Evolutionary conservation across 2,329 filamentous ascomycete genomes (phyloP).

Genomic region (Alternaria conjuncta): DNA sequence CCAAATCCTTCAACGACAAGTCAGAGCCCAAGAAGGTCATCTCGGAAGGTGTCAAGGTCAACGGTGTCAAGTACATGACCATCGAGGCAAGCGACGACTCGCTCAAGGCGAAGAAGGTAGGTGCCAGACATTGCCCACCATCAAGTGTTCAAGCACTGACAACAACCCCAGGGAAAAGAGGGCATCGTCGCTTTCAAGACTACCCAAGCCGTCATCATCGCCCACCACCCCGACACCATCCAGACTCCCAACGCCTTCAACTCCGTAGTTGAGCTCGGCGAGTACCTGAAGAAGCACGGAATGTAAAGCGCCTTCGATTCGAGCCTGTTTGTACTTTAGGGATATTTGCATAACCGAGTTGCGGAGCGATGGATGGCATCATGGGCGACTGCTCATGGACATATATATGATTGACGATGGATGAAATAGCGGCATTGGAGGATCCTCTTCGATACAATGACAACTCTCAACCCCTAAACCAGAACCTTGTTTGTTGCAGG

Average conservation of each 20-base stretch:
- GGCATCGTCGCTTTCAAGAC: slow-evolving; percentile 87
- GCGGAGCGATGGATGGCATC: slow-evolving; percentile 14
- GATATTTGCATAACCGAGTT: slow-evolving; percentile 44
- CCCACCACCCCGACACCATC: slow-evolving; percentile 78
- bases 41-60: slow-evolving; percentile 75
- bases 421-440: slow-evolving; percentile 17
- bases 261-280: slow-evolving; percentile 81
- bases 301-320: slow-evolving; percentile 63
- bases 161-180: slow-evolving; percentile 69
- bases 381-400: slow-evolving; percentile 6
- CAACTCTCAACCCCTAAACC: slow-evolving; percentile 11
- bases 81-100: slow-evolving; percentile 77
- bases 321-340: slow-evolving; percentile 43
- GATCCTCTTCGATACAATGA: slow-evolving; percentile 17
- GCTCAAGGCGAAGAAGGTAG: slow-evolving; percentile 86
- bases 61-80: slow-evolving; percentile 78
- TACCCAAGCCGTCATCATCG: slow-evolving; percentile 84
- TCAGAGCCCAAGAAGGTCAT: slow-evolving; percentile 71
- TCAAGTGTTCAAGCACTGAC: slow-evolving; percentile 11
- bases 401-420: slow-evolving; percentile 16
- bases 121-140: not conserved
- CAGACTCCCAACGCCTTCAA: slow-evolving; percentile 77
- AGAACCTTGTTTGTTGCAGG: not conserved
- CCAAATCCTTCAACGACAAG: slow-evolving; percentile 60
- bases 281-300: slow-evolving; percentile 80